Conservation (phyloP, 1,284 basidiomycete genomes). For the Tilletia indica region DNA sequence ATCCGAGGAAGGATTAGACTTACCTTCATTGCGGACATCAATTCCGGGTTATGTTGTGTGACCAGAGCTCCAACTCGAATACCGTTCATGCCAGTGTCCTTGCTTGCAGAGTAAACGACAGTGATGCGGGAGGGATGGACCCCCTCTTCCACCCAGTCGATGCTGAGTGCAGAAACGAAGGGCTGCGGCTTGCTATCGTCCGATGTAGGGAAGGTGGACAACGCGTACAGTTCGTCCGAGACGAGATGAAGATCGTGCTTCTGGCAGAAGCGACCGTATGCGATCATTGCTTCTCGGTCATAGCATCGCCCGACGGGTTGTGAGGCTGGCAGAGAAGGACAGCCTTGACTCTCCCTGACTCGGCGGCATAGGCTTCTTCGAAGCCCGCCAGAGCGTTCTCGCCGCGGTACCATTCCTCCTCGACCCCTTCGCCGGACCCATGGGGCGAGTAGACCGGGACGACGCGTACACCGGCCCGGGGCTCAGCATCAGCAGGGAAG, state of each 20-base stretch:
- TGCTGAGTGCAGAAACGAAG: conserved; percentile 37
- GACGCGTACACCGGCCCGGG: not conserved
- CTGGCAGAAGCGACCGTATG: conserved; percentile 27
- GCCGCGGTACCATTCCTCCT: conserved; percentile 8
- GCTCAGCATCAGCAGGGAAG: conserved; percentile 2
- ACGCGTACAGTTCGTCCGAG: conserved; percentile 47
- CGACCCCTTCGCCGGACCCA: not conserved
- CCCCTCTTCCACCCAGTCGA: conserved; percentile 35
- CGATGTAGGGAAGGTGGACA: conserved; percentile 31
- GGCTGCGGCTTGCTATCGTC: conserved; percentile 24
- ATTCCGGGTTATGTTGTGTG: conserved; percentile 36
- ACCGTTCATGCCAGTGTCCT: conserved; percentile 47
- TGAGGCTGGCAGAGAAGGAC: conserved; percentile 46
- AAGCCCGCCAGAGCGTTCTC: conserved; percentile 8
- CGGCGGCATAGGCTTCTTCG: conserved; percentile 28
- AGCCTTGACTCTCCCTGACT: conserved; percentile 24
- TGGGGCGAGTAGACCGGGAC: not conserved
- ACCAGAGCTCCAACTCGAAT: conserved; percentile 41
- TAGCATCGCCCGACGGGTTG: conserved; percentile 21
- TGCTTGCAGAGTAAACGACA: conserved; percentile 38
- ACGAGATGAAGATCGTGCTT: conserved; percentile 43
- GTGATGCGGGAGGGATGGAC: conserved; percentile 34
- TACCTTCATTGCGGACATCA: conserved; percentile 31
- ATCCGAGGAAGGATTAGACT: not conserved
- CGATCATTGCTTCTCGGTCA: conserved; percentile 12